Base-by-base conservation (phyloP, 345 rosid genomes). In the Eucalyptus leucophloia region DNA sequence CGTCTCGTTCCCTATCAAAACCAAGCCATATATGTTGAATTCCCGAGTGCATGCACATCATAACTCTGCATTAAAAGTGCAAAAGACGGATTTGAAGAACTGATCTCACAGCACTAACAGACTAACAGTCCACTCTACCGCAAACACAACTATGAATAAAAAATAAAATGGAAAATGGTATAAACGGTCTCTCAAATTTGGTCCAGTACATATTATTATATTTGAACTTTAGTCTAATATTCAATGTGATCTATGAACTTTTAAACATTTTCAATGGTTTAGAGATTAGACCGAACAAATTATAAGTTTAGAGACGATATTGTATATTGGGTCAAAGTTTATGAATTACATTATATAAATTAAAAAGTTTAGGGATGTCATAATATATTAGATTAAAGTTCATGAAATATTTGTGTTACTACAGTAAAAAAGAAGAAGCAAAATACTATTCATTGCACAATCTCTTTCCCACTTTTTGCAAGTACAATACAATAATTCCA, bases 191-290 rank as follows among this genome's bases (percentile, higher is more conserved):
- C 1, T 37, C 15, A 77, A 77, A 6, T 77, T 6, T 37, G 14
- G 2, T 37, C 7, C 0, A 6, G 10, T 2, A 12, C 0, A 2
- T 34, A 1, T 19, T 37, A 2, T 19, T 7, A 21, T 21, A 12
- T 17, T 5, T 72, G 7, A 72, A 37, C 6, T 72, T 34, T 37
- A 23, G 7, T 72, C 3, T 9, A 56, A 69, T 34, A 19, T 34
- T 18, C 0, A 72, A 72, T 18, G 8, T 18, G 14, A 2, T 72
- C 2, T 21, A 5, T 34, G 7, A 19, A 72, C 2, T 72, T 72
- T 72, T 37, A 72, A 67, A 67, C 10, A 34, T 69, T 34, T 69
- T 34, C 80, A 67, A 32, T 7, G n/a, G 12, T 34, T 69, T 34
- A 32, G 6, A 34, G 28, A 37, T 6, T 3, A 37, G 1, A 34